Base-by-base conservation (phyloP, 2,329 filamentous ascomycete genomes). In the Xylariaceae sp. region DNA sequence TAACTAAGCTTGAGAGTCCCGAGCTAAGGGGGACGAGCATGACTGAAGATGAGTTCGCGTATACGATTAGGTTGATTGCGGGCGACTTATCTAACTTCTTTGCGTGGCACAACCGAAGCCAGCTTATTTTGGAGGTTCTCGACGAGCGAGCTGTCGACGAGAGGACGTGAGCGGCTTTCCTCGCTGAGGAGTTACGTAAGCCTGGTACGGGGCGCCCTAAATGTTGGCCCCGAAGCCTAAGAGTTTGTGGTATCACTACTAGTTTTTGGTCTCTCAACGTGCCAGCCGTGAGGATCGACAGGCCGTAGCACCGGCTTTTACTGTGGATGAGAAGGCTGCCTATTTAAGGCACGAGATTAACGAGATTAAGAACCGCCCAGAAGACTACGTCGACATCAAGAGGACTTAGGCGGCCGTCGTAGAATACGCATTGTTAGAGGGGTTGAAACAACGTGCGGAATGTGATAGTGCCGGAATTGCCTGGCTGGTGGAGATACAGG, bases 171-270 rank as follows among this genome's bases (percentile, higher is more conserved):
- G 82, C 79, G 65, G 76, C 78, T 42, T 88, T 96, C 67, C 77
- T 97, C 7, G 87, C 93, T 51, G 77, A 86, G 63, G 93, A 99
- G 75, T 79, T 26, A n/a, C n/a, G n/a, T 97, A 49, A 79, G 83
- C 21, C 77, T 90, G 43, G 87, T 96, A 20, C 86, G 89, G 50
- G 83, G 87, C 56, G 93, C 89, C 0, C 79, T 98, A 47, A 93
- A 92, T 57, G 90, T 90, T 40, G 93, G 95, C 55, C 92, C 93
- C 0, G 92, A 96, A 64, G 93, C 97, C 70, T 93, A 26, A 97
- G 70, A 96, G 91, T 18, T 80, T 97, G 6, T 98, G 93, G 93
- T 96, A 95, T 73, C 98, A 98, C 70, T 91, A 98, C 72, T 89
- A 95, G 65, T 96, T 88, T 67, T 78, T 97, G 54, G 86, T 96